Conservation (phyloP, 225 moss, liverwort and hornwort species). For the Bryum argenteum region DNA sequence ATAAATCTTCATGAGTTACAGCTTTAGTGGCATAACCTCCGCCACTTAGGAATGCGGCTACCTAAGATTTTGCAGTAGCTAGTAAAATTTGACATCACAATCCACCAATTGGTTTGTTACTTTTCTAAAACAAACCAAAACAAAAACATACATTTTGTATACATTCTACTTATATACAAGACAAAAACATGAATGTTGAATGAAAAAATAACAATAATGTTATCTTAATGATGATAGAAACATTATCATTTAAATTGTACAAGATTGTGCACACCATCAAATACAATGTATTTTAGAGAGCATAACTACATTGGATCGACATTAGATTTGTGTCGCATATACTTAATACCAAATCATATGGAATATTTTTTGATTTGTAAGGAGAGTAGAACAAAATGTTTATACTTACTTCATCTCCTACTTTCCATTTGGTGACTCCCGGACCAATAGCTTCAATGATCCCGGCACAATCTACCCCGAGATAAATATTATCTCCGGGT, state of each 20-base stretch:
- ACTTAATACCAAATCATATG: too few species aligned
- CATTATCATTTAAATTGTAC: too few species aligned
- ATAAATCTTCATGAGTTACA: conserved; percentile 39
- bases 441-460: conserved; percentile 35
- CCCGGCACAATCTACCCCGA: conserved; percentile 47
- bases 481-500: conserved; percentile 26
- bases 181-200: too few species aligned
- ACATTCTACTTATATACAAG: accelerated
- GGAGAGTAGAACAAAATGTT: too few species aligned
- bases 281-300: too few species aligned
- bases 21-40: conserved; percentile 61
- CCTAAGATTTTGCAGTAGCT: conserved; percentile 21
- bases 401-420: conserved; percentile 46
- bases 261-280: too few species aligned
- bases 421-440: conserved; percentile 32
- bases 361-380: too few species aligned
- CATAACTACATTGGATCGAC: too few species aligned
- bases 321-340: too few species aligned
- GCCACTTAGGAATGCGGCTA: conserved; percentile 48
- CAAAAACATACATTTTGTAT: neutral
- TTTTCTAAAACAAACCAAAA: too few species aligned
- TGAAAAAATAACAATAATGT: too few species aligned
- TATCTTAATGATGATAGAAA: too few species aligned
- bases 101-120: neutral
- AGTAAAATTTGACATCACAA: neutral